Evolutionary conservation across 2,329 filamentous ascomycete genomes (phyloP).

Genomic region (Didymella pomorum): DNA sequence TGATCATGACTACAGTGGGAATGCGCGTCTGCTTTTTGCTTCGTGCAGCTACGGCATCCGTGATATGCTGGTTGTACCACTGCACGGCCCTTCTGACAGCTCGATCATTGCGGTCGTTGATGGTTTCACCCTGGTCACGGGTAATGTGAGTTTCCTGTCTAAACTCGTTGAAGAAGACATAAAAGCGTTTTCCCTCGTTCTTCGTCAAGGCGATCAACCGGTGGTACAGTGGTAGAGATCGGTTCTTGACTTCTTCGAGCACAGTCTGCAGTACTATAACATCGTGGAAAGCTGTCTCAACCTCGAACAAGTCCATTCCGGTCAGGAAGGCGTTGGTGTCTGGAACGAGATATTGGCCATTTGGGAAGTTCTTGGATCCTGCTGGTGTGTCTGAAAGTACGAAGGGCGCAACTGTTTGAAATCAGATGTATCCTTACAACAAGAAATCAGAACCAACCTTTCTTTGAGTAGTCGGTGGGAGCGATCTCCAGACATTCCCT

Average conservation of each 20-base stretch:
- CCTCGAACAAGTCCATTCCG: slow-evolving; percentile 97
- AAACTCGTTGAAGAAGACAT: slow-evolving; percentile 99
- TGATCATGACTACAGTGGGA: slow-evolving; percentile 90
- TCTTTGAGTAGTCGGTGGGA: slow-evolving; percentile 79
- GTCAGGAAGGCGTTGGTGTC: slow-evolving; percentile 96
- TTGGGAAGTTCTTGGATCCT: slow-evolving; percentile 80
- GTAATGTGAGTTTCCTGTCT: slow-evolving; percentile 87
- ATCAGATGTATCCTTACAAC: slow-evolving; percentile 30
- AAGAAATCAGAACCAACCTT: slow-evolving; percentile 61
- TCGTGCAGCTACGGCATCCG: slow-evolving; percentile 64
- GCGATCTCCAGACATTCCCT: slow-evolving; percentile 75
- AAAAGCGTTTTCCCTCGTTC: slow-evolving; percentile 96
- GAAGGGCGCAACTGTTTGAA: slow-evolving; percentile 73
- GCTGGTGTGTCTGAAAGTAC: slow-evolving; percentile 89
- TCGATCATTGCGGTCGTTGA: slow-evolving; percentile 96
- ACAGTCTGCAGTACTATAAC: slow-evolving; percentile 97
- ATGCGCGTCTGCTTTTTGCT: slow-evolving; percentile 61
- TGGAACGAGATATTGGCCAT: slow-evolving; percentile 92
- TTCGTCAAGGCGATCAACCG: slow-evolving; percentile 88
- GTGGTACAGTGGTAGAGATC: slow-evolving; percentile 93
- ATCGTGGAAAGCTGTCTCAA: slow-evolving; percentile 90
- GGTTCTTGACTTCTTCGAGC: slow-evolving; percentile 92
- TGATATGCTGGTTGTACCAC: slow-evolving; percentile 89
- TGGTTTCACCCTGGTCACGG: slow-evolving; percentile 78
- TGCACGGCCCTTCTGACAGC: slow-evolving; percentile 84